Percentiles rank a stretch among this genome's conserved stretches.
Conservation (phyloP, 139 green algal species). For the Picocystis salinarum region DNA sequence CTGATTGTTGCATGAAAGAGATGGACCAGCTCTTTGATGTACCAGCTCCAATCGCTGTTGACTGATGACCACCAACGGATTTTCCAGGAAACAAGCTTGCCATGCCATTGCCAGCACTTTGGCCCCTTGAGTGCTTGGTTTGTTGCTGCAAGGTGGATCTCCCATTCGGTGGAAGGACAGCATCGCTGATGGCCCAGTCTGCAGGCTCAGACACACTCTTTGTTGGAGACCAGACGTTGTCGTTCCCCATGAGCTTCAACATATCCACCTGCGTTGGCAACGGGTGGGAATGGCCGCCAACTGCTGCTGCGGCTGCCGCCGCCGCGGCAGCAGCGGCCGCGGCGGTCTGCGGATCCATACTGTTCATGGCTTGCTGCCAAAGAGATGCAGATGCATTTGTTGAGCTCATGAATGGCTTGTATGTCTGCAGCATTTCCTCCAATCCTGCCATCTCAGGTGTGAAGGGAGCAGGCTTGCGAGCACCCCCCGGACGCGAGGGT, state of each 20-base stretch:
- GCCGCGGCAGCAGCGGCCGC: slow-evolving; percentile 5
- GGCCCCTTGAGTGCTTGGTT: too few species aligned
- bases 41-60: too few species aligned
- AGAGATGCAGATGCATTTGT: not conserved
- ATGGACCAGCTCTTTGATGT: not conserved
- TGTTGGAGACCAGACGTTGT: not conserved
- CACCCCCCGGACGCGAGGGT: slow-evolving; percentile 5
- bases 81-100: too few species aligned
- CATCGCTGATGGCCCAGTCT: too few species aligned
- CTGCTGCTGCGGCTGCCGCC: slow-evolving; percentile 11
- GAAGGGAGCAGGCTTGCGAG: not conserved
- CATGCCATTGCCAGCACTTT: too few species aligned
- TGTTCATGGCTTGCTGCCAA: not conserved
- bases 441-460: too few species aligned
- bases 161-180: too few species aligned
- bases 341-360: not conserved
- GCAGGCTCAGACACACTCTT: too few species aligned
- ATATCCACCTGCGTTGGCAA: not conserved
- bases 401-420: not conserved
- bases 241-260: not conserved
- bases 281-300: slow-evolving; percentile 15
- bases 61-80: too few species aligned
- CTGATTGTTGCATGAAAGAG: too few species aligned
- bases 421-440: slow-evolving; percentile 1
- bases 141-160: too few species aligned